Evolutionary conservation across 73 alveolate genomes (phyloP).

Genomic region (Paramecium caudatum): DNA sequence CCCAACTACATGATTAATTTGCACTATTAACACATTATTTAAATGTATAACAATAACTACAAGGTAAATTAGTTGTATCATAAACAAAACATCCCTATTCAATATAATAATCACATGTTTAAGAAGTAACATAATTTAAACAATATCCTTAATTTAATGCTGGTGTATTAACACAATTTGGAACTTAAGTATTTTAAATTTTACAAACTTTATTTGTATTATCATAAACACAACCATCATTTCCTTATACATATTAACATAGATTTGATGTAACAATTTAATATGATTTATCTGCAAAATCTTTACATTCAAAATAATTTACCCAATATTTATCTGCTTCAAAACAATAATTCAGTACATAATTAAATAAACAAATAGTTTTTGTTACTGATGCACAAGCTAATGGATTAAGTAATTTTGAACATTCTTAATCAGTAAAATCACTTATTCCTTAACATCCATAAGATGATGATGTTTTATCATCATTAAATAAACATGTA

Average conservation of each 20-base stretch:
- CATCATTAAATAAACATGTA: background rate
- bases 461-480: background rate
- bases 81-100: background rate
- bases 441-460: conserved; percentile 34
- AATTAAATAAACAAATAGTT: background rate
- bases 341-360: background rate
- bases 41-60: background rate
- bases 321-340: too few relatives aligned
- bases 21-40: background rate
- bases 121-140: background rate
- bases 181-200: background rate
- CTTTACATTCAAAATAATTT: too few relatives aligned
- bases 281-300: background rate
- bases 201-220: background rate
- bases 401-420: background rate
- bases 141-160: background rate
- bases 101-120: background rate
- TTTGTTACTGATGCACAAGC: conserved; percentile 37
- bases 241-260: background rate
- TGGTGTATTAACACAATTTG: background rate
- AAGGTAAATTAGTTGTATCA: background rate
- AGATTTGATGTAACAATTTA: background rate
- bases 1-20: background rate
- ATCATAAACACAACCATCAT: conserved; percentile 8
- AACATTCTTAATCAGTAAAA: background rate